These are phyloP conservation scores for Hysterium pulicare DNA, from an alignment of 2,329 filamentous ascomycete species.

Conservation along the genomic window DNA sequence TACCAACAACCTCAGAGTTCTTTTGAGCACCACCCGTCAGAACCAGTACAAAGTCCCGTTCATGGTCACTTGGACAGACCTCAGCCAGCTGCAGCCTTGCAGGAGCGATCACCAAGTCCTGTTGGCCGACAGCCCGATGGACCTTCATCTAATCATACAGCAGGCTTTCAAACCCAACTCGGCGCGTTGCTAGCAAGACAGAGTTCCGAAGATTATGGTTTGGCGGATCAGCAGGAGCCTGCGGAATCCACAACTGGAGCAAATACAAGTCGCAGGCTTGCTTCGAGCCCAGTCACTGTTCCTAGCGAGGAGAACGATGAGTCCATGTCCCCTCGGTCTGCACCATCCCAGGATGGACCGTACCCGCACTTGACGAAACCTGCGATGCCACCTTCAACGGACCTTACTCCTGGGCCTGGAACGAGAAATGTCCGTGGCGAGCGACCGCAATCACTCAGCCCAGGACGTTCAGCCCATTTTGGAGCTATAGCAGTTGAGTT, in stretches of 20 bases:
- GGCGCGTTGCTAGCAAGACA: constrained; percentile 11
- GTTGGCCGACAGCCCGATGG: not conserved
- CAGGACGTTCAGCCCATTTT: constrained; percentile 67
- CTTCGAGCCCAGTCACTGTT: constrained; percentile 10
- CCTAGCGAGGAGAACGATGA: not conserved
- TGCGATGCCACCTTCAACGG: not conserved
- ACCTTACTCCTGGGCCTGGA: not conserved
- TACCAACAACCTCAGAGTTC: not conserved
- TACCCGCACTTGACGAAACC: constrained; percentile 3
- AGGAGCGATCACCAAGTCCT: constrained; percentile 6
- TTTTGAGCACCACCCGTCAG: constrained; percentile 4
- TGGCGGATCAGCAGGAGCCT: constrained; percentile 37
- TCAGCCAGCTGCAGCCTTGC: not conserved
- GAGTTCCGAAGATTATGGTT: constrained; percentile 43
- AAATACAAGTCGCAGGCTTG: constrained; percentile 17
- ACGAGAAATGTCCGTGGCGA: constrained; percentile 17
- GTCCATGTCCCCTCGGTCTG: not conserved
- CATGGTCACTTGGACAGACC: not conserved
- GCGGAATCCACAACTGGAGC: constrained; percentile 21
- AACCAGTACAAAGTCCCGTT: constrained; percentile 3
- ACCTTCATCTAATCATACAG: not conserved
- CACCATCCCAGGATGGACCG: constrained; percentile 6
- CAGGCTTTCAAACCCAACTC: constrained; percentile 1
- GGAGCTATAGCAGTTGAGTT: constrained; percentile 53
- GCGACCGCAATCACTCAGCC: constrained; percentile 52